Evolutionary conservation across 2,329 filamentous ascomycete species (phyloP).

Genomic region (Penicillium sp.): DNA sequence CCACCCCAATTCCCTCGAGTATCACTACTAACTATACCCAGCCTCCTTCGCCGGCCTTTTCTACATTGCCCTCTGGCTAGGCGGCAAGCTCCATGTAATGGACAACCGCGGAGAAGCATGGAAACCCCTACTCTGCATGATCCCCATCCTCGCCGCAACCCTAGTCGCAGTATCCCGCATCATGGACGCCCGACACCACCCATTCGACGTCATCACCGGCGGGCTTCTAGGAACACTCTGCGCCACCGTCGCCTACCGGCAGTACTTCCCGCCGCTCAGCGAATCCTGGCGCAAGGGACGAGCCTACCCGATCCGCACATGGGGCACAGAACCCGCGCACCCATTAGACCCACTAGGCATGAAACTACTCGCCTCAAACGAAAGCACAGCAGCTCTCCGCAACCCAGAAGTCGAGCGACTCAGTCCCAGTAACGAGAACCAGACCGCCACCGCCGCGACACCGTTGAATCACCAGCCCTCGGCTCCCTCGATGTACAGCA

Average conservation of each 20-base stretch:
- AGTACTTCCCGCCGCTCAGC: slow-evolving; percentile 62
- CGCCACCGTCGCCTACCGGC: slow-evolving; percentile 59
- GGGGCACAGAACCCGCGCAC: slow-evolving; percentile 54
- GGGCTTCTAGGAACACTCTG: slow-evolving; percentile 57
- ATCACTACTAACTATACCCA: slow-evolving; percentile 33
- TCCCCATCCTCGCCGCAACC: slow-evolving; percentile 58
- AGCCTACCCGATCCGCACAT: slow-evolving; percentile 62
- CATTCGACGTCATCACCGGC: slow-evolving; percentile 64
- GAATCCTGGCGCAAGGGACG: slow-evolving; percentile 63
- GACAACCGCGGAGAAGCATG: slow-evolving; percentile 65
- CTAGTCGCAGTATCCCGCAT: slow-evolving; percentile 62
- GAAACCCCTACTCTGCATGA: slow-evolving; percentile 60
- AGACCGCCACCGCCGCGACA: slow-evolving; percentile 6
- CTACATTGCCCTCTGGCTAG: slow-evolving; percentile 63
- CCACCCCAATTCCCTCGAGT: not conserved
- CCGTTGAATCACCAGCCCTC: slow-evolving; percentile 7
- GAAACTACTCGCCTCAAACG: slow-evolving; percentile 7
- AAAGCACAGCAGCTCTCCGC: slow-evolving; percentile 35
- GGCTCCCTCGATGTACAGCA: slow-evolving; percentile 22
- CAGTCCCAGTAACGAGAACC: slow-evolving; percentile 3
- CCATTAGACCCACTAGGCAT: slow-evolving; percentile 13
- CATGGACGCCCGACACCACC: slow-evolving; percentile 66
- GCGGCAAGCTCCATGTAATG: slow-evolving; percentile 63
- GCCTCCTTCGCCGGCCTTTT: slow-evolving; percentile 63
- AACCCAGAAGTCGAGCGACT: slow-evolving; percentile 36